phyloP scores from a whole-genome alignment of 1,284 basidiomycete genomes.

The Peniophora sp. region DNA sequence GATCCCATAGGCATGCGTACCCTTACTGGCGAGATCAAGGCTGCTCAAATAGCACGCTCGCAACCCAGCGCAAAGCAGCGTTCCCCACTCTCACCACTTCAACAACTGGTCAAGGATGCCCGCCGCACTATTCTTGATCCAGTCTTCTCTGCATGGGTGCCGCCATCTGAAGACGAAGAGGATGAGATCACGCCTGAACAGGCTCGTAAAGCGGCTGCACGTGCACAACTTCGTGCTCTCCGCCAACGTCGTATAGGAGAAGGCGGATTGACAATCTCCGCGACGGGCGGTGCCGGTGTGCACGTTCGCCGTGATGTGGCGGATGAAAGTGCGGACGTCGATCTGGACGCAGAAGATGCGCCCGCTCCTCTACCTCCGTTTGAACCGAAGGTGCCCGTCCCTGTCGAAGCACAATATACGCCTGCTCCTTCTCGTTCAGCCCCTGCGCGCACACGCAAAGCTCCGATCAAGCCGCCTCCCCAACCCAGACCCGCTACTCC shows the following conservation, averaged over 20 bases:
- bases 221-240: conserved; percentile 45
- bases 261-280: conserved; percentile 17
- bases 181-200: conserved; percentile 33
- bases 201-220: conserved; percentile 33
- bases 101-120: conserved; percentile 49
- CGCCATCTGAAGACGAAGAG: conserved; percentile 27
- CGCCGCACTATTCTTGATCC: conserved; percentile 52
- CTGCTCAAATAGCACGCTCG: conserved; percentile 19
- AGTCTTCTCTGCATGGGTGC: conserved; percentile 34
- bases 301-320: conserved; percentile 46
- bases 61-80: conserved; percentile 31
- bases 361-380: neutral
- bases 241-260: conserved; percentile 41
- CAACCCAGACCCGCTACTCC: neutral
- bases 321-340: conserved; percentile 54
- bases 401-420: conserved; percentile 1
- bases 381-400: neutral
- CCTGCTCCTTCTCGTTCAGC: neutral
- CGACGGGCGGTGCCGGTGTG: conserved; percentile 26
- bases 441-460: neutral
- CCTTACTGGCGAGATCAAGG: conserved; percentile 30
- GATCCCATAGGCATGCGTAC: conserved; percentile 37
- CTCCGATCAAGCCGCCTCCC: neutral
- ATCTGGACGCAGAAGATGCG: conserved; percentile 26
- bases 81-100: conserved; percentile 49